Conservation (phyloP, 2,329 filamentous ascomycete genomes). For the Teratosphaeriaceae sp. region DNA sequence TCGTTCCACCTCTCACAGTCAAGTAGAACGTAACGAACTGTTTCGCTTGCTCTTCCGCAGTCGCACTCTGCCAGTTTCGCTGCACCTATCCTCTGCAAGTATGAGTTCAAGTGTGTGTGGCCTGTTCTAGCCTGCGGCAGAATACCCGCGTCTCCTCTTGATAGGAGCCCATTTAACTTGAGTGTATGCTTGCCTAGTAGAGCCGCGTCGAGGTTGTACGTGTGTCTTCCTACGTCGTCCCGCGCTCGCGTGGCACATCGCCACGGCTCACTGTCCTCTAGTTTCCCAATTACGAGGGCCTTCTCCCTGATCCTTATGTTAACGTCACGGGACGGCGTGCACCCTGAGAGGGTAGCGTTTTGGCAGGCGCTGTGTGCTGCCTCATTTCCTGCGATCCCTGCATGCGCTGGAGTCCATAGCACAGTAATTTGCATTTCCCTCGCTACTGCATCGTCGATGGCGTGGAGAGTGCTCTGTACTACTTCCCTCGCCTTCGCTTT, state of each 20-base stretch:
- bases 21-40: neutral
- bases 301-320: neutral
- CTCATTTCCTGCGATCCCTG: neutral
- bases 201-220: neutral
- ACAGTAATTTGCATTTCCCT: neutral
- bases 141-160: neutral
- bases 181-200: neutral
- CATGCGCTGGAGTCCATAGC: neutral
- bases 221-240: neutral
- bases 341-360: neutral
- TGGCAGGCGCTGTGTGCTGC: neutral
- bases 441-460: neutral
- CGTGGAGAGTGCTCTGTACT: neutral
- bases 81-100: neutral
- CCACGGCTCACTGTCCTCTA: neutral
- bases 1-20: neutral
- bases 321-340: neutral
- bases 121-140: neutral
- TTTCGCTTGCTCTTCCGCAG: neutral
- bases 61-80: neutral
- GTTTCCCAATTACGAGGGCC: neutral
- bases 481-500: neutral
- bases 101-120: neutral
- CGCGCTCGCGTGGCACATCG: neutral
- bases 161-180: neutral